Percentiles rank a stretch among this genome's conserved stretches.
These are phyloP conservation scores for Dalbergia cochinchinensis DNA, from an alignment of 306 rosid genomes.

Conservation along the genomic window DNA sequence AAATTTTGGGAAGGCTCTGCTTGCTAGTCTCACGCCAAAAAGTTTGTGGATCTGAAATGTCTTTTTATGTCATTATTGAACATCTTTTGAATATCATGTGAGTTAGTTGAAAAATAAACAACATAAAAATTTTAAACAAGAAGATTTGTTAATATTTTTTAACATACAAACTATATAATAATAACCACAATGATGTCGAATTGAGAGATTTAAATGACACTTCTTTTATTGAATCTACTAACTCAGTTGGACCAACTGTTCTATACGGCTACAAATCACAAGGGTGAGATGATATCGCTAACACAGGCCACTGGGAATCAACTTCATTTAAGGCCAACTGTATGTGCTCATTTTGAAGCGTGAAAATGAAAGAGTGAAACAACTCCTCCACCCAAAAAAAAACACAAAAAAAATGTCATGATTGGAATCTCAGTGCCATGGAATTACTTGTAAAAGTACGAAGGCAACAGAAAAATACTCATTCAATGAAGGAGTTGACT, in stretches of 20 bases:
- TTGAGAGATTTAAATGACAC: too few relatives aligned
- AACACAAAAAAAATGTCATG: neutral
- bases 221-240: too few relatives aligned
- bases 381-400: neutral
- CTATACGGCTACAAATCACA: neutral
- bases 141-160: too few relatives aligned
- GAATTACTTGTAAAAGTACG: neutral
- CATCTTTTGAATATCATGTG: too few relatives aligned
- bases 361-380: neutral
- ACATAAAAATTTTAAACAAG: too few relatives aligned
- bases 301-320: neutral
- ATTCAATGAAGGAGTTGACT: conserved; percentile 43
- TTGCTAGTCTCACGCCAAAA: neutral
- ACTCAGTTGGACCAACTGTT: too few relatives aligned
- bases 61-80: too few relatives aligned
- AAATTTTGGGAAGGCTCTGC: neutral
- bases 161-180: too few relatives aligned
- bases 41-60: neutral
- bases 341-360: neutral
- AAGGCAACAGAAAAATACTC: neutral
- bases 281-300: neutral
- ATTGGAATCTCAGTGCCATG: conserved; percentile 14
- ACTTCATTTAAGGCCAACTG: neutral
- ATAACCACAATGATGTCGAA: too few relatives aligned
- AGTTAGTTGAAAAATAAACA: too few relatives aligned